Percentiles rank a stretch among this genome's conserved stretches.
Conservation (phyloP, 2,329 filamentous ascomycete genomes). For the Ploettnerulaceae sp. region DNA sequence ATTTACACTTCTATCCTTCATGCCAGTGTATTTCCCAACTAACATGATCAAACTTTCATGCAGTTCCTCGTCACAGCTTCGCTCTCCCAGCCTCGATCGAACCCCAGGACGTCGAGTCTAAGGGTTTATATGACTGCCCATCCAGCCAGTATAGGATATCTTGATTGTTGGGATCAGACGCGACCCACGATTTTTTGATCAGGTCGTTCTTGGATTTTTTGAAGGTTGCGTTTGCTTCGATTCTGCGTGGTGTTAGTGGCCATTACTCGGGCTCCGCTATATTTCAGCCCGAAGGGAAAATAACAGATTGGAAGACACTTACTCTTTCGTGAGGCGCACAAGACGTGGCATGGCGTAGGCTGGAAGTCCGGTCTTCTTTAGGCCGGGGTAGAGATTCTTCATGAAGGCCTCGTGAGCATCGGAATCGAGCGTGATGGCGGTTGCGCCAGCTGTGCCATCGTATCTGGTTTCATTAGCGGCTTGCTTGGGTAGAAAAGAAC, state of each 20-base stretch:
- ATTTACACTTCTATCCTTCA: too few relatives aligned
- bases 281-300: background rate
- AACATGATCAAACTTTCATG: too few relatives aligned
- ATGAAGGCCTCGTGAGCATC: constrained; percentile 36
- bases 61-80: constrained; percentile 31
- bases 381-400: constrained; percentile 33
- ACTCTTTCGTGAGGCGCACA: constrained; percentile 43
- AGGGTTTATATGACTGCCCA: constrained; percentile 36
- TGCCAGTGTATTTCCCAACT: too few relatives aligned
- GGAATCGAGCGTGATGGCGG: constrained; percentile 40
- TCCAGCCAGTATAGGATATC: constrained; percentile 43
- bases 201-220: constrained; percentile 45
- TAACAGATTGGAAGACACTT: constrained; percentile 17
- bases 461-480: constrained; percentile 33
- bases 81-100: constrained; percentile 40
- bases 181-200: constrained; percentile 39
- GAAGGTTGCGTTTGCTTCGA: constrained; percentile 44
- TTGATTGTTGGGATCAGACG: constrained; percentile 29
- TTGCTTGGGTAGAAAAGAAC: background rate
- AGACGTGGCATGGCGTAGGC: constrained; percentile 43
- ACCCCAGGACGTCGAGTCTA: constrained; percentile 38
- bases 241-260: constrained; percentile 22
- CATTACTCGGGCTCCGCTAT: background rate
- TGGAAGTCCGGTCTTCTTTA: constrained; percentile 42
- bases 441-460: constrained; percentile 45